Percentiles rank a stretch among this genome's conserved stretches.
These are phyloP conservation scores for Nemania sp. DNA, from an alignment of 2,329 filamentous ascomycete genomes.

Conservation along the genomic window DNA sequence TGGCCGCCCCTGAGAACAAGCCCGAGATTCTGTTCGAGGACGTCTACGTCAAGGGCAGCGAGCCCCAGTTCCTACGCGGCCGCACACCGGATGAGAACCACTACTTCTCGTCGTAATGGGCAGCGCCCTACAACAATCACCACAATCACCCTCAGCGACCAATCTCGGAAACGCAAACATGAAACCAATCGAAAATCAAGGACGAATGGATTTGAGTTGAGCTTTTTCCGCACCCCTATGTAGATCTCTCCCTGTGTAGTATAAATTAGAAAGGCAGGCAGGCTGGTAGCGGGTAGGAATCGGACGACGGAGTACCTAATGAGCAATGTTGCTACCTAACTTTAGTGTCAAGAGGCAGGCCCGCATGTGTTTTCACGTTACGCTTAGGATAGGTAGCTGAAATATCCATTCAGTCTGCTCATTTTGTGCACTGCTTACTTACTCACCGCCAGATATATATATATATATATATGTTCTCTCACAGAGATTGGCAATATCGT, in stretches of 20 bases:
- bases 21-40: constrained; percentile 91
- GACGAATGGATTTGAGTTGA: neutral
- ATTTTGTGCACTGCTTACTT: too few species aligned
- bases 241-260: constrained; percentile 15
- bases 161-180: constrained; percentile 13
- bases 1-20: constrained; percentile 78
- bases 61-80: constrained; percentile 87
- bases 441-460: too few species aligned
- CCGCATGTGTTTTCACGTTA: constrained; percentile 5
- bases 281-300: constrained; percentile 19
- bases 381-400: neutral
- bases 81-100: constrained; percentile 88
- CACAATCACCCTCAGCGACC: neutral
- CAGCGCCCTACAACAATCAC: neutral
- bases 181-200: neutral
- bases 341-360: too few species aligned
- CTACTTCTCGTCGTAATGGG: constrained; percentile 66
- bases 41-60: constrained; percentile 87
- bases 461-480: too few species aligned
- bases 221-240: constrained; percentile 21
- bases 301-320: constrained; percentile 25
- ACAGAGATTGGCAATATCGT: too few species aligned
- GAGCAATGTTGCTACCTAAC: constrained; percentile 18
- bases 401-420: too few species aligned
- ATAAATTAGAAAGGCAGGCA: constrained; percentile 30